Conservation (phyloP, 306 rosid species). For the Trifolium dubium region DNA sequence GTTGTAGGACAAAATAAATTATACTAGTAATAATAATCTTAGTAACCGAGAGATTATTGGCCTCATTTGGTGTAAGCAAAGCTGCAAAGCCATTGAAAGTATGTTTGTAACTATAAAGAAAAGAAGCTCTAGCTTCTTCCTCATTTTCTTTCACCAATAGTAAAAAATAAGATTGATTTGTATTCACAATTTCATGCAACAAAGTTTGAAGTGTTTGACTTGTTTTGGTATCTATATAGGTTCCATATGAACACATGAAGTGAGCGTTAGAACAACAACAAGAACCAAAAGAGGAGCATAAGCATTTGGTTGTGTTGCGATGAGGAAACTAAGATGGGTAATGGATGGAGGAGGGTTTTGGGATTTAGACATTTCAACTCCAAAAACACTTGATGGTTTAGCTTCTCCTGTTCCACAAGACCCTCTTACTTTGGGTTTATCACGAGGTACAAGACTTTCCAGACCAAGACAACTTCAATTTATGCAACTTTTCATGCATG, state of each 20-base stretch:
- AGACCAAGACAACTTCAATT: slow-evolving; percentile 79
- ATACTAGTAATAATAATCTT: background rate
- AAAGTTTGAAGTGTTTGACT: too few species aligned
- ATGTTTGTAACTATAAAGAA: slow-evolving; percentile 85
- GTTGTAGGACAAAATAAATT: background rate
- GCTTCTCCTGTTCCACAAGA: slow-evolving; percentile 67
- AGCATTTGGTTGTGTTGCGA: slow-evolving; percentile 4
- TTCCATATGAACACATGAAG: background rate
- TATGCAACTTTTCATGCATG: slow-evolving; percentile 82
- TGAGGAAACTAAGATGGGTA: slow-evolving; percentile 91
- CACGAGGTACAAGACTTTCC: slow-evolving; percentile 72
- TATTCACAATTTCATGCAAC: slow-evolving; percentile 55
- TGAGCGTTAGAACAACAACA: background rate
- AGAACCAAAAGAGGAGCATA: background rate
- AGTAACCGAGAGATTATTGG: slow-evolving; percentile 67
- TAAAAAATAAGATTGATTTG: slow-evolving; percentile 69
- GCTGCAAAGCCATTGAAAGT: slow-evolving; percentile 94
- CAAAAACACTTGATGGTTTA: slow-evolving; percentile 70
- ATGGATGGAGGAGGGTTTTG: slow-evolving; percentile 81
- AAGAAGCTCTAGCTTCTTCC: slow-evolving; percentile 66
- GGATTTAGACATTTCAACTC: slow-evolving; percentile 82
- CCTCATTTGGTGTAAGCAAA: slow-evolving; percentile 69
- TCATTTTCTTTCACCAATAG: slow-evolving; percentile 61
- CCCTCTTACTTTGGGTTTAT: slow-evolving; percentile 72
- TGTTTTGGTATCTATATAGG: too few species aligned